Evolutionary conservation across 352 stramenopile species (phyloP), one percentile per base, ranked within the genome.

Genomic region (Phytophthora chlamydospora): DNA sequence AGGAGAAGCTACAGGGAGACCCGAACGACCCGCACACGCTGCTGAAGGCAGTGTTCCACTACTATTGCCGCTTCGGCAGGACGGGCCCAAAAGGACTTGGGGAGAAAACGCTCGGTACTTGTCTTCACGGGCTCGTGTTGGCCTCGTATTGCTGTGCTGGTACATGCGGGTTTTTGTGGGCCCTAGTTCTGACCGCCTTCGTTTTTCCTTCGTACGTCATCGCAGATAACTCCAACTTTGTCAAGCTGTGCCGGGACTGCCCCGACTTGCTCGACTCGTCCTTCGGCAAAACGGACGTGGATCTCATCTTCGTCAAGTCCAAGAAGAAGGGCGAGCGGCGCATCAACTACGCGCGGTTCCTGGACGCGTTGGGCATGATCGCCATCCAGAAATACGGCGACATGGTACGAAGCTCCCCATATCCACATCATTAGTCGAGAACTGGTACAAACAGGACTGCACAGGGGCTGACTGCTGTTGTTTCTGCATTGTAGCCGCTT

Each of bases 251-350:
- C 48, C 82, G 86, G 6, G 84, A 93, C 34, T 93, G 75, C 46
- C 88, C 87, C 0, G 73, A 77, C 0, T 56, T 95, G 47, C 46
- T 96, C 5, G 69, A 83, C 39, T 35, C 61, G 6, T 57, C 44
- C 13, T 91, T 96, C 44, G 75, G 75, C 17, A 81, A 74, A 17
- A 91, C 81, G 7, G 88, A 96, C 57, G 83, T 96, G 17, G 88
- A 96, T 57, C 60, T 96, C 11, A 95, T 95, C 44, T 96, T 96
- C 45, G 75, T 91, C 56, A 95, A 93, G 46, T 68, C 76, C 36
- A 95, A 95, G 71, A 89, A 90, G 66, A 96, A 95, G 42, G 81
- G 83, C 21, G 80, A 95, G 62, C 77, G 88, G 4, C 80, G 84
- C 9, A 88, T 96, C 46, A 92, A 85, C 45, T 96, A 94, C 68